Conservation (phyloP, 768 basidiomycete species). For the Sistotremastrum niveocremeum region DNA sequence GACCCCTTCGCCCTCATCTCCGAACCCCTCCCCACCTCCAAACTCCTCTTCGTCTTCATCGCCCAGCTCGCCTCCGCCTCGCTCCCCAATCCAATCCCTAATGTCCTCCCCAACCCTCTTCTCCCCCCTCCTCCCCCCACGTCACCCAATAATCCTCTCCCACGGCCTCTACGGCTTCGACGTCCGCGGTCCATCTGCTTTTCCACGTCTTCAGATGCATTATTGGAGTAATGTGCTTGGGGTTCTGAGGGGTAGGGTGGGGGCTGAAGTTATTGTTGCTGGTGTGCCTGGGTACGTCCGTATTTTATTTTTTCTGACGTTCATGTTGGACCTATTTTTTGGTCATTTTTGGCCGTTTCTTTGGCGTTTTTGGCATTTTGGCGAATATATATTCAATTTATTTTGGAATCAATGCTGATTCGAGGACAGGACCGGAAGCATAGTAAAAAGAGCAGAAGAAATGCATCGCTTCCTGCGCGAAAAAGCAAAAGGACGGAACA, state of each 20-base stretch:
- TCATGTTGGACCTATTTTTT: background rate
- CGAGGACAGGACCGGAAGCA: constrained; percentile 66
- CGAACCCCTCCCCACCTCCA: too few species aligned
- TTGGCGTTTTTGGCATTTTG: too few species aligned
- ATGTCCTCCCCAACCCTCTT: constrained; percentile 67
- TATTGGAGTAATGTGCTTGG: constrained; percentile 89
- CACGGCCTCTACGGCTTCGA: constrained; percentile 97
- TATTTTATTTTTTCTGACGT: background rate
- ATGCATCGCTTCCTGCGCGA: constrained; percentile 59
- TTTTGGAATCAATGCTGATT: background rate
- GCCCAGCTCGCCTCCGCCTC: too few species aligned
- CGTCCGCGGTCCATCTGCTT: constrained; percentile 67
- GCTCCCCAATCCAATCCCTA: constrained; percentile 43
- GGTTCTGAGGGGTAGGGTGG: constrained; percentile 65
- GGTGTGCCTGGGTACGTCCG: constrained; percentile 74
- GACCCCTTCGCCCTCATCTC: too few species aligned
- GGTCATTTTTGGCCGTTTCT: background rate
- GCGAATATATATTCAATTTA: too few species aligned
- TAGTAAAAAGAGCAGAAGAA: constrained; percentile 62
- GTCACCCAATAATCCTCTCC: constrained; percentile 88
- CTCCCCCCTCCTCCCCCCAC: constrained; percentile 65
- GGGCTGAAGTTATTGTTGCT: constrained; percentile 92
- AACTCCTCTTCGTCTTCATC: too few species aligned
- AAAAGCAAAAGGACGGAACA: constrained; percentile 56
- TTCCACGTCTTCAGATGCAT: constrained; percentile 75